Evolutionary conservation across 2,329 filamentous ascomycete genomes (phyloP), one percentile per base, ranked within the genome.

Genomic region (Claviceps monticola): DNA sequence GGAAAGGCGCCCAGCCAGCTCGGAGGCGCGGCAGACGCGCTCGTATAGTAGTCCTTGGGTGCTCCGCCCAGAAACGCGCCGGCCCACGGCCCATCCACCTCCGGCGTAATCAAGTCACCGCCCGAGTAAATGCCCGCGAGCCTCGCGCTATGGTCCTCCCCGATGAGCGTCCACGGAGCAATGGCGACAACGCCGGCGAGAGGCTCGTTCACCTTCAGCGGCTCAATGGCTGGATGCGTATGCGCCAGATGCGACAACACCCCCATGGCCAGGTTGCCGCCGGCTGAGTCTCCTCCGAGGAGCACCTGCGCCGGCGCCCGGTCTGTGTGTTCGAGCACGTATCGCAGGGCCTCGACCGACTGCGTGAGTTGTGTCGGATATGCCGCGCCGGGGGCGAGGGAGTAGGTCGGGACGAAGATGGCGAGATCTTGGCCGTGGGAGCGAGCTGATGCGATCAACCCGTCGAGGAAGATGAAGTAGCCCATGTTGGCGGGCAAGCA

Each of bases 341-440:
- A 55, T 26, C 57, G 55, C 36, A 60, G 50, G 4, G 53, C 58
- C 6, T 53, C 49, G 23, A 60, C 56, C 7, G 55, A 54, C 46
- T 60, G 58, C 7, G 37, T 55, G 16, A 59, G 56, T 36, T 60
- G 58, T 4, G 57, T 57, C 9, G 58, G 58, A 14, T 60, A 58
- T 5, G 39, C 38, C 8, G 56, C 58, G 16, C 53, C 52, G 6
- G 58, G 58, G 3, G 56, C 56, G 5, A 60, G 53, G 9, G 53
- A 52, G 51, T 60, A 60, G 1, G 55, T 56, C 34, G 56, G 47
- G 19, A 52, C 51, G 17, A 60, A 58, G 49, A 59, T 42, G 50
- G 56, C 56, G 11, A 60, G 42, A 23, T 57, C 53, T 42, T 54
- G 52, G 51, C 50, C 53, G 1, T 54, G 37, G 11, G 39, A 43